Percentiles rank a stretch among this genome's conserved stretches.
phyloP scores from a whole-genome alignment of 257 asterid species.

The Rehmannia glutinosa region DNA sequence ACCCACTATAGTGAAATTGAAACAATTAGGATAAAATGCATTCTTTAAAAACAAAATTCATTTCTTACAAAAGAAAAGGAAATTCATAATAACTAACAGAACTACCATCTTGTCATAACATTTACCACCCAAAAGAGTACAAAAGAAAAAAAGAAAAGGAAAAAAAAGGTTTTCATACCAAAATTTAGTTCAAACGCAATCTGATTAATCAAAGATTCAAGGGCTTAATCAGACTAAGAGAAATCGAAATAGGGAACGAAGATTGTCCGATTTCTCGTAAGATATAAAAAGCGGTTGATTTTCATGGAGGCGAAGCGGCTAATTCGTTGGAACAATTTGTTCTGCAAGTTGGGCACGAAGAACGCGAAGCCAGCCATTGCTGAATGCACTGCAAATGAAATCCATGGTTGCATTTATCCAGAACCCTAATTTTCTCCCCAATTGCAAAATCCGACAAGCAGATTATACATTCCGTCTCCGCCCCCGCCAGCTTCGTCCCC shows the following conservation, averaged over 20 bases:
- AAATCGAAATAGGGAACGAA: too few species aligned
- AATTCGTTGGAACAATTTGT: conserved; percentile 24
- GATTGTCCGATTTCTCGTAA: too few species aligned
- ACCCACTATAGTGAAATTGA: too few species aligned
- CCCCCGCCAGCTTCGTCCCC: conserved; percentile 42
- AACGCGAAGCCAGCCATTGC: conserved; percentile 42
- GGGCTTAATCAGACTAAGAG: too few species aligned
- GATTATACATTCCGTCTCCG: conserved; percentile 47
- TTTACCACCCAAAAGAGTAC: neutral
- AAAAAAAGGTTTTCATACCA: neutral
- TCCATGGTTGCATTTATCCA: conserved; percentile 51
- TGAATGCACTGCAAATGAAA: conserved; percentile 49
- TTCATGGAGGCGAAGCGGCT: conserved; percentile 21
- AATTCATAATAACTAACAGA: neutral
- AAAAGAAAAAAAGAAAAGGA: neutral
- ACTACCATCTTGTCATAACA: neutral
- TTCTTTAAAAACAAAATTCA: too few species aligned
- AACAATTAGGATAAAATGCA: neutral
- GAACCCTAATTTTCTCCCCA: conserved; percentile 44
- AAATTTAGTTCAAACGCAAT: neutral
- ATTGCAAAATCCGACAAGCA: conserved; percentile 45
- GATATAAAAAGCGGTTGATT: neutral
- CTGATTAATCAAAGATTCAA: too few species aligned
- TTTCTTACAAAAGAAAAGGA: too few species aligned
- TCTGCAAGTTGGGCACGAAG: conserved; percentile 63